Base-by-base conservation (phyloP, 495 filamentous ascomycete species). In the Aspergillus ellipticus region DNA sequence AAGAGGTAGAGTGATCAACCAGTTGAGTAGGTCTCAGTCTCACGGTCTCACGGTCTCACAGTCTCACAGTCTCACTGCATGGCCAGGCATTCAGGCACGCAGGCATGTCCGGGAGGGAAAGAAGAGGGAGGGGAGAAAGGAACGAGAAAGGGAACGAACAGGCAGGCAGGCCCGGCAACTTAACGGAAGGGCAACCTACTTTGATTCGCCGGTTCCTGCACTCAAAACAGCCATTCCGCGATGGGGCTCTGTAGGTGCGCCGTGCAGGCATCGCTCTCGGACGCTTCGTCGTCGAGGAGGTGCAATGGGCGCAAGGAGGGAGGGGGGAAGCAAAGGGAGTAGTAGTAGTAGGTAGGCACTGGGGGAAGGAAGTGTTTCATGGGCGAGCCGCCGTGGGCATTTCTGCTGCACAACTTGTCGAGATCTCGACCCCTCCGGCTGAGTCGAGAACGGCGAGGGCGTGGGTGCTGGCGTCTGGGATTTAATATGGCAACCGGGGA, bases 151-250 rank as follows among this genome's bases (percentile, higher is more conserved):
- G 41, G 6, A 53, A 42, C 11, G 16, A 52, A 4, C 26, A 39
- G 42, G 29, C n/a, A 11, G 29, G 24, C 28, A 48, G 13, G 35
- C 4, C 24, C 24, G 7, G 24, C 24, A 4, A 28, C 13, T 15
- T n/a, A 13, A 13, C 11, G 1, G 4, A 13, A 22, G 24, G 45
- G 13, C 6, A 20, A 51, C 63, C 26, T 56, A 75, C 77, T 69
- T 75, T 76, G 66, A 79, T 71, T 58, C 74, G 77, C 11, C 78
- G 66, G 51, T 69, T 64, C 61, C 76, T 79, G 61, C 78, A 82
- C 50, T 79, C 74, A 21, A 69, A 54, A 60, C 76, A 79, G 15
- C 74, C 76, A 45, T 66, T 70, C 37, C 74, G 67, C 29, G 76
- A 75, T 28, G 76, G 53, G 47, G 54, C 74, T 37, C 65, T 72